Evolutionary conservation across 2,329 filamentous ascomycete species (phyloP).

Genomic region (Boeremia exigua): DNA sequence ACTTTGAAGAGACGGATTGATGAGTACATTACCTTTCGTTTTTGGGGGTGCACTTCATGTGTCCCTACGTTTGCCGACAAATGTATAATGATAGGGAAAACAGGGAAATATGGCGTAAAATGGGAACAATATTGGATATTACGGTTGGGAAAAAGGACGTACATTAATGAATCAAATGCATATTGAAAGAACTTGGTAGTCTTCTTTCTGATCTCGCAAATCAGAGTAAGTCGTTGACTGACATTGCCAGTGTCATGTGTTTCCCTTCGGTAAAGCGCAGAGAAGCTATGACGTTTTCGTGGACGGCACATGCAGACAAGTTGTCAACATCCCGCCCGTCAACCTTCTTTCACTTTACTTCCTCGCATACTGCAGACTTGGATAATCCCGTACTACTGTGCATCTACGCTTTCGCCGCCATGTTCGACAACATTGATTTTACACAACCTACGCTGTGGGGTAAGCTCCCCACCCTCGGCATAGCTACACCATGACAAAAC

Average conservation of each 20-base stretch:
- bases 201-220: too few relatives aligned
- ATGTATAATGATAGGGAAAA: conserved; percentile 1
- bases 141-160: background rate
- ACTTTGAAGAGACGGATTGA: conserved; percentile 48
- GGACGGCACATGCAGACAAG: conserved; percentile 29
- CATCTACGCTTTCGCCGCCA: conserved; percentile 11
- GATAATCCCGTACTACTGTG: background rate
- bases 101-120: background rate
- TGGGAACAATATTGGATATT: background rate
- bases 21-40: background rate
- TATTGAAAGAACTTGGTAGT: too few relatives aligned
- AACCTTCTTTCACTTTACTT: background rate
- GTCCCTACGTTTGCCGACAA: background rate
- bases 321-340: conserved; percentile 27
- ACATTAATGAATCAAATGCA: background rate
- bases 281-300: conserved; percentile 41
- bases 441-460: conserved; percentile 56
- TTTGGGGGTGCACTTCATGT: background rate
- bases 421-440: conserved; percentile 49
- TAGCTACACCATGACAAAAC: background rate
- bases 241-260: too few relatives aligned
- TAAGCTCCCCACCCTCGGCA: conserved; percentile 37
- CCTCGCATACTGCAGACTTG: background rate
- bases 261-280: conserved; percentile 12
- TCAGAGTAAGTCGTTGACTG: too few relatives aligned